Evolutionary conservation across 73 alveolate genomes (phyloP).

Genomic region (Urostyla sp.): DNA sequence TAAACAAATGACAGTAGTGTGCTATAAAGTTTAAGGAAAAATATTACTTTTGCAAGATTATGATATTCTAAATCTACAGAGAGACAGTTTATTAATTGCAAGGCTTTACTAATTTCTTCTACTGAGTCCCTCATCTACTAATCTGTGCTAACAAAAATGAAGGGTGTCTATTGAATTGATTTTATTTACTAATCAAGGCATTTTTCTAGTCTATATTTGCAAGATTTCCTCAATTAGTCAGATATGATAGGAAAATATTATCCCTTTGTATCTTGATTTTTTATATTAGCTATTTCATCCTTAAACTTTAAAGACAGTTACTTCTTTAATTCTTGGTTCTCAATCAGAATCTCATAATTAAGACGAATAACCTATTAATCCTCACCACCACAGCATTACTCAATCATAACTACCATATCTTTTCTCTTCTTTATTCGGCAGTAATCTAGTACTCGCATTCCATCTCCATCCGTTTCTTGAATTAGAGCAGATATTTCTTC

Average conservation of each 20-base stretch:
- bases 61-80: conserved; percentile 93
- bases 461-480: too few relatives aligned
- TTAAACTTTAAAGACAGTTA: neutral
- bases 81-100: conserved; percentile 62
- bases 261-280: neutral
- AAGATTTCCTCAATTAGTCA: neutral
- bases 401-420: conserved; percentile 46
- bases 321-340: conserved; percentile 18
- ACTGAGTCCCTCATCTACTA: conserved; percentile 54
- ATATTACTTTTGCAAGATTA: conserved; percentile 69
- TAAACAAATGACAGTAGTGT: conserved; percentile 77
- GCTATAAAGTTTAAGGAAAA: neutral
- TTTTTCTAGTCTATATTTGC: conserved; percentile 29
- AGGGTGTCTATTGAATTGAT: conserved; percentile 50
- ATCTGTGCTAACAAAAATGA: conserved; percentile 74
- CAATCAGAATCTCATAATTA: conserved; percentile 8
- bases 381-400: conserved; percentile 24
- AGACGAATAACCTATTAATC: conserved; percentile 22
- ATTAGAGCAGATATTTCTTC: too few relatives aligned
- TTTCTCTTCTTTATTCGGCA: conserved; percentile 40
- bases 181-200: conserved; percentile 1
- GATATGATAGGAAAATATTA: conserved; percentile 2
- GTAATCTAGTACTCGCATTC: conserved; percentile 50
- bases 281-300: neutral
- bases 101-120: conserved; percentile 29